Evolutionary conservation across 1,284 basidiomycete species (phyloP).

Genomic region (Microbotryum intermedium): DNA sequence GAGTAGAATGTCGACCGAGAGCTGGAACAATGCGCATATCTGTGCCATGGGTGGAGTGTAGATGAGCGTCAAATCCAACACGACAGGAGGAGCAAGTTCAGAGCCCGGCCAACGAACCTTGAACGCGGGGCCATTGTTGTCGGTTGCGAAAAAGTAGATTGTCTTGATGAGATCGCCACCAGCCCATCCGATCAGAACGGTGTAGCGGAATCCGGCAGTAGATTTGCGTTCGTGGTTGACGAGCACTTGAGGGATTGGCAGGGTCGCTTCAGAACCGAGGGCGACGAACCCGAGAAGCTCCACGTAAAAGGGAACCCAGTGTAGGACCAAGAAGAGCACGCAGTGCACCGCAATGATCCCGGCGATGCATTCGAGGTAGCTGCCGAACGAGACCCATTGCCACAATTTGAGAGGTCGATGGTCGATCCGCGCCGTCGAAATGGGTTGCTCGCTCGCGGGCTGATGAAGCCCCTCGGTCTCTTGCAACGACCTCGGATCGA

Average conservation of each 20-base stretch:
- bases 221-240: conserved; percentile 44
- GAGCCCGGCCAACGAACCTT: conserved; percentile 37
- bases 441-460: background rate
- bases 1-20: conserved; percentile 38
- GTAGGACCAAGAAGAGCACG: conserved; percentile 35
- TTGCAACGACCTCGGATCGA: background rate
- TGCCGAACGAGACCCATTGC: conserved; percentile 40
- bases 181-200: conserved; percentile 44
- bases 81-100: background rate
- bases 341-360: conserved; percentile 41
- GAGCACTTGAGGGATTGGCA: conserved; percentile 47
- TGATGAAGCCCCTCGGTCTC: background rate
- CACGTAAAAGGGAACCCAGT: conserved; percentile 31
- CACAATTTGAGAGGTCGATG: conserved; percentile 43
- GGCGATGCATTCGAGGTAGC: conserved; percentile 45
- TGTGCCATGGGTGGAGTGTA: conserved; percentile 28
- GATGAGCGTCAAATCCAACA: background rate
- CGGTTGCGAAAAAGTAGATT: conserved; percentile 43
- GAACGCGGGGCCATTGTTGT: conserved; percentile 43
- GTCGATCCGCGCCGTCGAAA: background rate
- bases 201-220: conserved; percentile 45
- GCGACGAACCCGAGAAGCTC: conserved; percentile 45
- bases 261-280: conserved; percentile 46
- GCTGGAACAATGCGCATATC: conserved; percentile 34
- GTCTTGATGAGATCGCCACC: conserved; percentile 34